These are phyloP conservation scores for Geoglossum cookeanum DNA, from an alignment of 2,329 filamentous ascomycete genomes.

Conservation along the genomic window DNA sequence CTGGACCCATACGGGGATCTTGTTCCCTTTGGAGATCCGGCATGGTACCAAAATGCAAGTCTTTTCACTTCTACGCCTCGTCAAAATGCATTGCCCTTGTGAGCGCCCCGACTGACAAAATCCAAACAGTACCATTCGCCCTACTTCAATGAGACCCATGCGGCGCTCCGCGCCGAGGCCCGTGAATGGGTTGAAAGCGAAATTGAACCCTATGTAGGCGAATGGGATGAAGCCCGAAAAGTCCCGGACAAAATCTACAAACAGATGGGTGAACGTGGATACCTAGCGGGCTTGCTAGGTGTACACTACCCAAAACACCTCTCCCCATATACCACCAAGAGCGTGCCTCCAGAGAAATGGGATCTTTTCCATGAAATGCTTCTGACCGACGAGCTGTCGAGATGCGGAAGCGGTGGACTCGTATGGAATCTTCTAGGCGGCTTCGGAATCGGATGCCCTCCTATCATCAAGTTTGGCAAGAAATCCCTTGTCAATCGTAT, in stretches of 20 bases:
- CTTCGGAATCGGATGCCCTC: conserved; percentile 88
- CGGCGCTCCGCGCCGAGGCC: conserved; percentile 73
- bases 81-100: background rate
- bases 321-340: conserved; percentile 50
- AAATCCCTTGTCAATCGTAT: conserved; percentile 72
- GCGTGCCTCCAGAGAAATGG: conserved; percentile 75
- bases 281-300: conserved; percentile 80
- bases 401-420: conserved; percentile 73
- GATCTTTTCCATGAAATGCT: conserved; percentile 97
- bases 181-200: conserved; percentile 80
- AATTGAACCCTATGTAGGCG: conserved; percentile 77
- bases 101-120: conserved; percentile 2
- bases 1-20: conserved; percentile 71
- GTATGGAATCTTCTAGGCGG: conserved; percentile 95
- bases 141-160: conserved; percentile 91
- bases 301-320: conserved; percentile 63
- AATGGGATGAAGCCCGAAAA: conserved; percentile 92
- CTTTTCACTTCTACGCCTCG: conserved; percentile 4
- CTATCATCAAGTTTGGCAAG: conserved; percentile 79
- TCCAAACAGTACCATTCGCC: conserved; percentile 65
- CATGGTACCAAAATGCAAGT: conserved; percentile 84
- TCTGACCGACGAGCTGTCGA: conserved; percentile 82
- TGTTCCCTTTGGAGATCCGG: conserved; percentile 80
- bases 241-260: conserved; percentile 85
- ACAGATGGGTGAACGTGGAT: conserved; percentile 82